Evolutionary conservation across 352 stramenopile genomes (phyloP), one percentile per base, ranked within the genome.

Genomic region (Phytopythium helicoides): DNA sequence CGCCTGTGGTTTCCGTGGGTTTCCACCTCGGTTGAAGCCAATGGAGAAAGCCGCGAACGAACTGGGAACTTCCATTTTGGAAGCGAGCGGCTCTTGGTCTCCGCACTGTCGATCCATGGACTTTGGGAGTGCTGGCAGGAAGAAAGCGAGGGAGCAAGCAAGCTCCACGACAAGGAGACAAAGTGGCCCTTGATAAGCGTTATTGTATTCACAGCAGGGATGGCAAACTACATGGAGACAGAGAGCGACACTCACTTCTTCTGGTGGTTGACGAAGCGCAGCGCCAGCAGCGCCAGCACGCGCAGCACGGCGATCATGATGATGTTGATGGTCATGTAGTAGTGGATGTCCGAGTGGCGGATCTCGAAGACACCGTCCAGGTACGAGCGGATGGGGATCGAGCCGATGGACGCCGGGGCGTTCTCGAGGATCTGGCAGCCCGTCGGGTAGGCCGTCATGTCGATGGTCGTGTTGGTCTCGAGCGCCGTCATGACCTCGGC

Each of bases 181-280:
- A n/a, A n/a, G n/a, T n/a, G n/a, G n/a, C n/a, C n/a, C n/a, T n/a
- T n/a, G n/a, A n/a, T n/a, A n/a, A n/a, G n/a, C n/a, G n/a, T n/a
- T n/a, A n/a, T n/a, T n/a, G n/a, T n/a, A n/a, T n/a, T n/a, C n/a
- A n/a, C n/a, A n/a, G n/a, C n/a, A n/a, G n/a, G n/a, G n/a, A n/a
- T n/a, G n/a, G n/a, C n/a, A n/a, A n/a, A n/a, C n/a, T n/a, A n/a
- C n/a, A n/a, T n/a, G n/a, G n/a, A n/a, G n/a, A n/a, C n/a, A n/a
- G n/a, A n/a, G n/a, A n/a, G n/a, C n/a, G n/a, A n/a, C n/a, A n/a
- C n/a, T 49, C 64, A 59, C 18, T 48, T 39, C 54, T 66, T 66
- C 53, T 66, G 58, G 44, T 66, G 47, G 39, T 77, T 78, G 31
- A 78, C 33, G 49, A 64, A 78, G 22, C 67, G 67, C 52, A 81